phyloP scores from a whole-genome alignment of 768 basidiomycete species.

The Lactarius hengduanensis region DNA sequence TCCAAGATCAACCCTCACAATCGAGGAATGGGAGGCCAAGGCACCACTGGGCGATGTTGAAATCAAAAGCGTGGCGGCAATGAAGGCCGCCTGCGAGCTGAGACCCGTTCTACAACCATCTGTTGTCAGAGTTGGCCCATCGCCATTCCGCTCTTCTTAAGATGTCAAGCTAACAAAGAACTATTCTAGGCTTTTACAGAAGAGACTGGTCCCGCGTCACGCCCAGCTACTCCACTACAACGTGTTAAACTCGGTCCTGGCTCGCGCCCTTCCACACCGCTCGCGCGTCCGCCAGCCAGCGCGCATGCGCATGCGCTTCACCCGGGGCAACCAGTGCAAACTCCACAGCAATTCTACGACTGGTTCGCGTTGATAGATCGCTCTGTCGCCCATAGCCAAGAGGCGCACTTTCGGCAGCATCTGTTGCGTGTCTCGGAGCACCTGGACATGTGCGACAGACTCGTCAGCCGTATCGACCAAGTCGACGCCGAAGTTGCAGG shows the following conservation, averaged over 20 bases:
- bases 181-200: slow-evolving; percentile 42
- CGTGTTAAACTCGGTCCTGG: slow-evolving; percentile 30
- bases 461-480: slow-evolving; percentile 70
- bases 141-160: slow-evolving; percentile 3
- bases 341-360: slow-evolving; percentile 95
- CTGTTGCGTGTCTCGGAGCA: slow-evolving; percentile 74
- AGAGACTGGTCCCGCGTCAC: slow-evolving; percentile 40
- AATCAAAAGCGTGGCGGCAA: slow-evolving; percentile 56
- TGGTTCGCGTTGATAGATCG: slow-evolving; percentile 91
- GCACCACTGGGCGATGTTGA: slow-evolving; percentile 74
- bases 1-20: slow-evolving; percentile 51
- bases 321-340: slow-evolving; percentile 76
- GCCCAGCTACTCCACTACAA: slow-evolving; percentile 47
- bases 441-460: slow-evolving; percentile 69
- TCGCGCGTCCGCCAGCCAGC: slow-evolving; percentile 18
- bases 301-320: slow-evolving; percentile 54
- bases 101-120: slow-evolving; percentile 48
- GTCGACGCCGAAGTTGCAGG: slow-evolving; percentile 70
- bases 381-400: slow-evolving; percentile 90
- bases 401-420: slow-evolving; percentile 87
- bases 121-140: slow-evolving; percentile 61
- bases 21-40: slow-evolving; percentile 92
- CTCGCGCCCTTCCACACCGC: slow-evolving; percentile 35
- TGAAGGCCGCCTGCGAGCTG: slow-evolving; percentile 62
- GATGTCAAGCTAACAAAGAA: background rate